Evolutionary conservation across 345 rosid genomes (phyloP).

Genomic region (Salix suchowensis): DNA sequence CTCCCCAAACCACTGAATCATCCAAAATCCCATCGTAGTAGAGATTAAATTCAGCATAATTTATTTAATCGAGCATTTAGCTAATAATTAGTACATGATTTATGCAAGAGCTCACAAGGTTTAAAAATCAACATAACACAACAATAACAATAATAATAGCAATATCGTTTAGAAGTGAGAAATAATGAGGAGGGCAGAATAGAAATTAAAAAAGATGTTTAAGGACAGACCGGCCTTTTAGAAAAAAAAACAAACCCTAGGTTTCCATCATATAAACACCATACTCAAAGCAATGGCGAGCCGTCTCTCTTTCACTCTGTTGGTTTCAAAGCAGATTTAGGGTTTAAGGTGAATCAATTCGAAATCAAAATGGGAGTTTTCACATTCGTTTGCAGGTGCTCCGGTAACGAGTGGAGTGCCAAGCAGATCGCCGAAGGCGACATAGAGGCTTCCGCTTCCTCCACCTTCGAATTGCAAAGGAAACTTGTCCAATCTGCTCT

Average conservation of each 20-base stretch:
- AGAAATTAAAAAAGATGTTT: neutral
- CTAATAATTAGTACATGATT: no score
- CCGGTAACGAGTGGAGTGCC: slow-evolving; percentile 60
- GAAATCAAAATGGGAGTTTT: slow-evolving; percentile 25
- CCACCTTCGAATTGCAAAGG: slow-evolving; percentile 62
- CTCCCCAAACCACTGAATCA: no score
- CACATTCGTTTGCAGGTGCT: slow-evolving; percentile 62
- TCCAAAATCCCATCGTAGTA: no score
- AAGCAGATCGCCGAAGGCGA: slow-evolving; percentile 70
- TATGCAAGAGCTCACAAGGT: no score
- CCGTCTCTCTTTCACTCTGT: neutral
- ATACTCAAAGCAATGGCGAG: accelerated
- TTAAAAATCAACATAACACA: no score
- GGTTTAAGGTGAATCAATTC: neutral
- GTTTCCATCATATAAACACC: neutral
- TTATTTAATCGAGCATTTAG: no score
- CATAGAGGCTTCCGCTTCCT: slow-evolving; percentile 61
- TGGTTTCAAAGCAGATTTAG: neutral
- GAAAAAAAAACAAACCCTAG: neutral
- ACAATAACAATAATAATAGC: no score
- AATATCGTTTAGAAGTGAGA: no score
- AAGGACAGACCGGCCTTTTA: neutral
- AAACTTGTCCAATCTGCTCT: slow-evolving; percentile 69
- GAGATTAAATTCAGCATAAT: no score
- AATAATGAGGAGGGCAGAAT: neutral